Evolutionary conservation across 1,284 basidiomycete genomes (phyloP).

Genomic region (Singerocomus rubriflavus): DNA sequence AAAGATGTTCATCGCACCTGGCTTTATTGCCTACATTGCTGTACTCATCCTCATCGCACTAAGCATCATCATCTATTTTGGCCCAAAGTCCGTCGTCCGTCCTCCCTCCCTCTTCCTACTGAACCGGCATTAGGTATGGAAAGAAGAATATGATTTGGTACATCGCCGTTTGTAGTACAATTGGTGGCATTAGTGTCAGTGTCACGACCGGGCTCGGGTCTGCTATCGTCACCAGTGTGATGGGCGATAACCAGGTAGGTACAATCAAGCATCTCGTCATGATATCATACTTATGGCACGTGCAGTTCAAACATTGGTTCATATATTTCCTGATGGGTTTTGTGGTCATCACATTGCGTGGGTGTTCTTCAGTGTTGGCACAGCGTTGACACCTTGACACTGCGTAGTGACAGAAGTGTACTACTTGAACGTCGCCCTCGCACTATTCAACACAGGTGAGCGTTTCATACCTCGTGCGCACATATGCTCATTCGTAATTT

Average conservation of each 20-base stretch:
- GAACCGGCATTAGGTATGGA: conserved; percentile 56
- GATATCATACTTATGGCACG: not conserved
- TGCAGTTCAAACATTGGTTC: conserved; percentile 77
- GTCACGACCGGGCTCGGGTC: conserved; percentile 93
- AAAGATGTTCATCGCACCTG: conserved; percentile 79
- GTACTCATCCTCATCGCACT: conserved; percentile 63
- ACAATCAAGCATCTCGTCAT: not conserved
- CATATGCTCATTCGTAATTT: conserved; percentile 11
- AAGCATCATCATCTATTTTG: conserved; percentile 76
- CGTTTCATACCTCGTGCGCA: conserved; percentile 9
- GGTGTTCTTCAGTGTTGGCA: conserved; percentile 25
- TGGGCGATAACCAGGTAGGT: conserved; percentile 81
- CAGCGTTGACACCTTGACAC: conserved; percentile 21
- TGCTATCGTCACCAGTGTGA: conserved; percentile 83
- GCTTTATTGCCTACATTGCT: conserved; percentile 80
- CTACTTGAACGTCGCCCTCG: conserved; percentile 95
- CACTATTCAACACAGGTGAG: conserved; percentile 88
- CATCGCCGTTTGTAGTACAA: conserved; percentile 91
- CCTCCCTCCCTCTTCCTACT: not conserved
- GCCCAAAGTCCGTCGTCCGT: conserved; percentile 53
- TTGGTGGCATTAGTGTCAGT: conserved; percentile 94
- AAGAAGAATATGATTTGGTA: conserved; percentile 96
- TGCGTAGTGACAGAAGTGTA: conserved; percentile 82
- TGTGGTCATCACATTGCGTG: conserved; percentile 78
- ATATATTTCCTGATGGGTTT: conserved; percentile 87